Conservation (phyloP, 257 asterid species). For the Solanum ossicruentum region DNA sequence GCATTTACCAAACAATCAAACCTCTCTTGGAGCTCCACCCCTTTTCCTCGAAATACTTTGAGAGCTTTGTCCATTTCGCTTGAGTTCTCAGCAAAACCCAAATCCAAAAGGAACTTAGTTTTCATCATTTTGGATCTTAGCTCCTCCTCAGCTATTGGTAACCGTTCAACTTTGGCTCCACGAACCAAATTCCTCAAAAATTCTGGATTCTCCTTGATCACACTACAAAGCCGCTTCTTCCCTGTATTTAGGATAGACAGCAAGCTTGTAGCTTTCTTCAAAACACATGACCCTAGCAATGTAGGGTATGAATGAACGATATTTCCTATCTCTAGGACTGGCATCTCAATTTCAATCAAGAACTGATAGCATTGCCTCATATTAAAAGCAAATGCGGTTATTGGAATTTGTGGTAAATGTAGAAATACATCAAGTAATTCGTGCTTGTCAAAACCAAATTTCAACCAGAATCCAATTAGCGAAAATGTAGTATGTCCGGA, state of each 20-base stretch:
- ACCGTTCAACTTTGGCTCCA: conserved; percentile 24
- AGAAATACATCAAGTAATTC: conserved; percentile 22
- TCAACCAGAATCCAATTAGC: conserved; percentile 35
- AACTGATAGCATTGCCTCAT: conserved; percentile 31
- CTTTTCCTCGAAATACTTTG: conserved; percentile 41
- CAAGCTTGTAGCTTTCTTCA: conserved; percentile 32
- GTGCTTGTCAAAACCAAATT: conserved; percentile 30
- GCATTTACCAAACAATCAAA: conserved; percentile 40
- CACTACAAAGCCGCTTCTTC: conserved; percentile 30
- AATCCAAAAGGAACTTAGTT: conserved; percentile 39
- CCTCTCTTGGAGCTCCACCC: conserved; percentile 58
- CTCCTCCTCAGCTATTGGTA: conserved; percentile 14
- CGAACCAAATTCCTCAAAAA: conserved; percentile 36
- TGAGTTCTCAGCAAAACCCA: conserved; percentile 51
- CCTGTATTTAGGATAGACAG: conserved; percentile 19
- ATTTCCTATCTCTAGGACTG: conserved; percentile 22
- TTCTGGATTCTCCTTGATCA: conserved; percentile 43
- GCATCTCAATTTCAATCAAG: conserved; percentile 44
- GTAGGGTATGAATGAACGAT: conserved; percentile 22
- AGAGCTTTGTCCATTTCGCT: conserved; percentile 46
- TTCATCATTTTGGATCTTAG: conserved; percentile 19
- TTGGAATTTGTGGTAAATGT: conserved; percentile 31
- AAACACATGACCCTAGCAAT: conserved; percentile 44
- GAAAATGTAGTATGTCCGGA: conserved; percentile 34
- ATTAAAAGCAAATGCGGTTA: conserved; percentile 23